Percentiles rank a stretch among this genome's conserved stretches.
Conservation (phyloP, 2,329 filamentous ascomycete genomes). For the Xylariaceae sp. region DNA sequence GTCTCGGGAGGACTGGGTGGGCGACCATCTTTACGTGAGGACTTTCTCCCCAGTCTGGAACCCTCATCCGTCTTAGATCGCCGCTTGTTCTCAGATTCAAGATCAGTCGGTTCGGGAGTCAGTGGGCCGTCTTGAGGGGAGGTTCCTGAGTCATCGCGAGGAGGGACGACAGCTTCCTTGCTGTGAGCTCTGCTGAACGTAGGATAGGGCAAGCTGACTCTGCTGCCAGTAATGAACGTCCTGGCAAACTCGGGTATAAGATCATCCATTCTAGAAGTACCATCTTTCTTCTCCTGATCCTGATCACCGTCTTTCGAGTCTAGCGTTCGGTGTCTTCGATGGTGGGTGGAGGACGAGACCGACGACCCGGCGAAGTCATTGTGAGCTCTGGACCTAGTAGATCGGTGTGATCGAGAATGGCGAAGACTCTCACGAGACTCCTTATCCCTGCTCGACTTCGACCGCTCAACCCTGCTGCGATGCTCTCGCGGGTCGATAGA, state of each 20-base stretch:
- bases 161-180: conserved; percentile 72
- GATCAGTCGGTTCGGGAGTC: conserved; percentile 68
- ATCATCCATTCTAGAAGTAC: conserved; percentile 31
- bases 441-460: conserved; percentile 22
- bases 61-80: conserved; percentile 46
- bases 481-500: conserved; percentile 23
- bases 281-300: conserved; percentile 27
- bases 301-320: conserved; percentile 30
- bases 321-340: conserved; percentile 31
- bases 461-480: conserved; percentile 23
- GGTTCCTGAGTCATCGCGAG: conserved; percentile 46
- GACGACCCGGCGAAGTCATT: conserved; percentile 26
- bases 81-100: conserved; percentile 48
- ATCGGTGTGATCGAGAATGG: conserved; percentile 28
- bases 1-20: conserved; percentile 62
- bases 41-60: conserved; percentile 39
- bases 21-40: conserved; percentile 41
- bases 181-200: conserved; percentile 68
- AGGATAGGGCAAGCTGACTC: conserved; percentile 33
- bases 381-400: conserved; percentile 26
- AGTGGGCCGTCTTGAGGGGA: conserved; percentile 40
- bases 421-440: conserved; percentile 23
- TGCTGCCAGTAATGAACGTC: conserved; percentile 25
- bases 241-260: conserved; percentile 31
- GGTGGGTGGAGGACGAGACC: conserved; percentile 21